Conservation (phyloP, 768 basidiomycete genomes). For the Trametes punicea region DNA sequence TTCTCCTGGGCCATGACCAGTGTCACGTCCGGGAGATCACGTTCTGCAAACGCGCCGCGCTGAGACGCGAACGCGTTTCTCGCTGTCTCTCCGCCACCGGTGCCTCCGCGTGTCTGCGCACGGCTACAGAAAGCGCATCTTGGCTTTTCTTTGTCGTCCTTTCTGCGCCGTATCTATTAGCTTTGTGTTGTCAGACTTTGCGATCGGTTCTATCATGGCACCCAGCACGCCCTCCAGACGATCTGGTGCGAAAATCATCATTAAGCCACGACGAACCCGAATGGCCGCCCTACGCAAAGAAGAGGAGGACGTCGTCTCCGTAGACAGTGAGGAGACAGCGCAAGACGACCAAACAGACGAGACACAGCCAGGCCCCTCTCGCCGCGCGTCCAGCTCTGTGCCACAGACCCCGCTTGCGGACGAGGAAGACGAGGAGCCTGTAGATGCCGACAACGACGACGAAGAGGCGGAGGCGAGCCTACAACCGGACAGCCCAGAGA, state of each 20-base stretch:
- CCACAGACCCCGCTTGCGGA: slow-evolving; percentile 15
- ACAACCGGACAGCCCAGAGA: slow-evolving; percentile 30
- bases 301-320: slow-evolving; percentile 13
- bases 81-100: background rate
- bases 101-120: background rate
- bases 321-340: slow-evolving; percentile 28
- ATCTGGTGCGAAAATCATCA: slow-evolving; percentile 36
- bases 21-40: background rate
- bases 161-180: background rate
- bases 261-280: slow-evolving; percentile 35
- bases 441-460: slow-evolving; percentile 24
- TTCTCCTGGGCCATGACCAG: background rate
- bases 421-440: slow-evolving; percentile 13
- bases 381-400: slow-evolving; percentile 3
- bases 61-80: background rate
- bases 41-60: background rate
- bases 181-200: background rate
- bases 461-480: slow-evolving; percentile 36
- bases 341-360: slow-evolving; percentile 29
- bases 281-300: slow-evolving; percentile 3
- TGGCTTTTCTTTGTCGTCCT: background rate
- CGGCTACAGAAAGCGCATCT: too few relatives aligned
- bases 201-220: slow-evolving; percentile 8
- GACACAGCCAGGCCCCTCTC: background rate
- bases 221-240: slow-evolving; percentile 14